phyloP scores from a whole-genome alignment of 2,329 filamentous ascomycete species.

The Fusarium sterilihyphosum region DNA sequence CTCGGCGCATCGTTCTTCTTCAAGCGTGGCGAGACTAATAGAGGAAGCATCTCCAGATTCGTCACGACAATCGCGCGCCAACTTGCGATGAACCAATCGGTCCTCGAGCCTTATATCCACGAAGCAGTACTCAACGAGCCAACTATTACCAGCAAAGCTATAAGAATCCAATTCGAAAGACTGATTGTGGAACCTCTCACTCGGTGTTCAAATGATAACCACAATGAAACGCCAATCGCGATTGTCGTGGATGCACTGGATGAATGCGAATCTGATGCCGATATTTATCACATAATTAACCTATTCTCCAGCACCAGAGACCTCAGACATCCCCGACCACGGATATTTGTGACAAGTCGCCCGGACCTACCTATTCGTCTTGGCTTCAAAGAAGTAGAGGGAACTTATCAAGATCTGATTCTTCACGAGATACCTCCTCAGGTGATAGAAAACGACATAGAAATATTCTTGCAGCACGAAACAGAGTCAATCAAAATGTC shows the following conservation, averaged over 20 bases:
- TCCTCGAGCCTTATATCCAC: fast-evolving
- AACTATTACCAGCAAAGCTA: not conserved
- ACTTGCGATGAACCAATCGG: not conserved
- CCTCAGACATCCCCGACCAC: conserved; percentile 3
- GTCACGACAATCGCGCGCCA: not conserved
- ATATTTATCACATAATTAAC: not conserved
- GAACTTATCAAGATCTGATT: conserved; percentile 33
- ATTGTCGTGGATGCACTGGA: not conserved
- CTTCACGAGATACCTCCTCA: conserved; percentile 49
- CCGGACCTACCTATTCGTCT: conserved; percentile 52
- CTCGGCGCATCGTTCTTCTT: conserved; percentile 54
- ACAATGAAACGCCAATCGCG: too few relatives aligned
- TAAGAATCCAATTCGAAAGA: not conserved
- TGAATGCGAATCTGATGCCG: not conserved
- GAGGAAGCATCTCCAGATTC: not conserved
- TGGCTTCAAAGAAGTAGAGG: conserved; percentile 46
- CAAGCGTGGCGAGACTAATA: conserved; percentile 43
- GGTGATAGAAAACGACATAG: conserved; percentile 51
- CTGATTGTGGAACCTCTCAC: not conserved
- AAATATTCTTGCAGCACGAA: not conserved
- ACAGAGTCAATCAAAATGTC: not conserved
- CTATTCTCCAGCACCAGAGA: not conserved
- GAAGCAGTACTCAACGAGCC: fast-evolving
- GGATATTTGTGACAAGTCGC: conserved; percentile 53
- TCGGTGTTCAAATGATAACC: not conserved